A percentile compares a stretch with the other conserved stretches of the same genome.
These are phyloP conservation scores for Choiromyces venosus DNA, from an alignment of 495 filamentous ascomycete genomes.

Conservation along the genomic window DNA sequence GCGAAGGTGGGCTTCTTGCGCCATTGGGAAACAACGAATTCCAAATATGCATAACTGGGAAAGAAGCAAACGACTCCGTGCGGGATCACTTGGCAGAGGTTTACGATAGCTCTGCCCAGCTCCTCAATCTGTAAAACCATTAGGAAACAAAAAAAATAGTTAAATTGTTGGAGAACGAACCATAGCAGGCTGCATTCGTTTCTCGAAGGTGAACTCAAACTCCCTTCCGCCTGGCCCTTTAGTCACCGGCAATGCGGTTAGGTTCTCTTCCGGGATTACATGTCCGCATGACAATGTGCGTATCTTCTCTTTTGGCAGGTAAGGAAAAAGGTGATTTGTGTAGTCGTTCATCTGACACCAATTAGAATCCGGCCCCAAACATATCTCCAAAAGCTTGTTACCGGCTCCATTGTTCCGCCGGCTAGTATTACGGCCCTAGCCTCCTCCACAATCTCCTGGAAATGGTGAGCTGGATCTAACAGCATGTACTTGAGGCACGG, in stretches of 20 bases:
- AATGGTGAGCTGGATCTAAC: constrained; percentile 88
- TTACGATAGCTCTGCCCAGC: constrained; percentile 66
- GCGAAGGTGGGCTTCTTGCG: constrained; percentile 43
- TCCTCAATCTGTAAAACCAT: constrained; percentile 57
- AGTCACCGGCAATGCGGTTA: constrained; percentile 64
- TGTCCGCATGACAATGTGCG: constrained; percentile 87
- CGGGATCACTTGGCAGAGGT: constrained; percentile 66
- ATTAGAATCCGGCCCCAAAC: neutral
- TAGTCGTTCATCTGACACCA: constrained; percentile 71
- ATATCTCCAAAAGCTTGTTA: constrained; percentile 37
- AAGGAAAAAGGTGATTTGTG: constrained; percentile 73
- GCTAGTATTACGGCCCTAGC: constrained; percentile 85
- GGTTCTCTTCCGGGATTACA: constrained; percentile 77
- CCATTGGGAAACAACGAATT: constrained; percentile 66
- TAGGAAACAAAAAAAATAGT: neutral
- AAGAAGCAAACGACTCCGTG: constrained; percentile 97
- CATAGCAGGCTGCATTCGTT: constrained; percentile 56
- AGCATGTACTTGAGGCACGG: constrained; percentile 76
- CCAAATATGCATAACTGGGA: constrained; percentile 85
- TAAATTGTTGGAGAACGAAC: constrained; percentile 38
- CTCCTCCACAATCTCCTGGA: constrained; percentile 78
- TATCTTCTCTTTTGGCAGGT: constrained; percentile 58
- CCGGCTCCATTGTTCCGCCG: constrained; percentile 94
- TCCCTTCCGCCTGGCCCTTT: constrained; percentile 53
- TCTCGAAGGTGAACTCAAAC: constrained; percentile 84